Base-by-base conservation (phyloP, 768 basidiomycete species). In the Boletus rubescentipes region DNA sequence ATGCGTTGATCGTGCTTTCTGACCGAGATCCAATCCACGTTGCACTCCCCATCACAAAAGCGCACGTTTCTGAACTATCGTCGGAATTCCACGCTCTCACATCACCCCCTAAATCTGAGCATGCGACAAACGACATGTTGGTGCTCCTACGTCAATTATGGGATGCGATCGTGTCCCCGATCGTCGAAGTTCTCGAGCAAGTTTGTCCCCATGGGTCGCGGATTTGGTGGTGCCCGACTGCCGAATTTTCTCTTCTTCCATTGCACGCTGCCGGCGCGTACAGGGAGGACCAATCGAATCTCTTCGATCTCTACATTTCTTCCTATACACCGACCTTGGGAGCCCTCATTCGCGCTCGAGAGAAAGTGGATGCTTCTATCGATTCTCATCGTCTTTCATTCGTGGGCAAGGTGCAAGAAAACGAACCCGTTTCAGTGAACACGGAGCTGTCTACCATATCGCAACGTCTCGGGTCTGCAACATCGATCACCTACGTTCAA, bases 1-100 rank as follows among this genome's bases (percentile, higher is more conserved):
- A 76, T 49, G 74, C 70, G 0, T 36, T 76, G 16, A 65, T 73
- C 4, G 53, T 73, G 16, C 9, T 56, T 3, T 12, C 34, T 7
- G 10, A 43, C 7, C 10, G 16, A 11, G 31, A 50, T 21, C 63
- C 62, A 39, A 9, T 50, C 36, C 42, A 44, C 1, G 16, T 53
- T 32, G 4, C 53, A 29, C 46, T 57, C 8, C 40, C 21, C 9
- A 23, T 53, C n/a, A 48, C 32, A 5, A 47, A 41, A 32, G 1
- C 29, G 3, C 26, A 11, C 18, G 31, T 51, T 18, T 54, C 26
- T 20, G 30, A 37, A 2, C 14, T 58, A 10, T 59, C 41, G 2
- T 15, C 20, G 54, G 14, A 56, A 32, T 12, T 48, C 5, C 49
- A 12, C 23, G 9, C n/a, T 16, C 20, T 41, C 5, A 47, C 2